Evolutionary conservation across 2,329 filamentous ascomycete species (phyloP).

Genomic region (Plenodomus biglobosus): DNA sequence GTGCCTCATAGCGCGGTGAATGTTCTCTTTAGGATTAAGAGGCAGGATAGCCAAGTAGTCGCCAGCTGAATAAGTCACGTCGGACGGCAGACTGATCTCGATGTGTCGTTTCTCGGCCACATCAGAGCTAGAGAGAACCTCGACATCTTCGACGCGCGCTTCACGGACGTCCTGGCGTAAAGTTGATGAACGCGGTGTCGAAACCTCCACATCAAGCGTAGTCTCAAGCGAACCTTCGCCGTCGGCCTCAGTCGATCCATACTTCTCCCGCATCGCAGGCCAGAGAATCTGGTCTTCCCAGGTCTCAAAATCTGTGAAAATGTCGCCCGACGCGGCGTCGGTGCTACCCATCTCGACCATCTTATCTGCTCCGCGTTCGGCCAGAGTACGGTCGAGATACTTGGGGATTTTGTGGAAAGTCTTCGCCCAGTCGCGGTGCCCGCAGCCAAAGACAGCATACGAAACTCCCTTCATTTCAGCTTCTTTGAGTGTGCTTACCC

Average conservation of each 20-base stretch:
- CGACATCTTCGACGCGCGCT: slow-evolving; percentile 37
- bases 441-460: slow-evolving; percentile 48
- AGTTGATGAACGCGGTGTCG: slow-evolving; percentile 38
- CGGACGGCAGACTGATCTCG: slow-evolving; percentile 48
- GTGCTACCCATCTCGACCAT: slow-evolving; percentile 38
- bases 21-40: slow-evolving; percentile 64
- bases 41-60: slow-evolving; percentile 77
- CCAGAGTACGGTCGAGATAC: slow-evolving; percentile 37
- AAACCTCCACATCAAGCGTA: slow-evolving; percentile 36
- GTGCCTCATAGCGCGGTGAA: slow-evolving; percentile 63
- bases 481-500: slow-evolving; percentile 37
- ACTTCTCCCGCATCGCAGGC: slow-evolving; percentile 40
- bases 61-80: slow-evolving; percentile 66
- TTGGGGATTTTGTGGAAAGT: slow-evolving; percentile 49
- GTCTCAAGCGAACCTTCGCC: slow-evolving; percentile 29
- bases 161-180: slow-evolving; percentile 43
- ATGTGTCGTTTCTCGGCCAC: slow-evolving; percentile 44
- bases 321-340: slow-evolving; percentile 44
- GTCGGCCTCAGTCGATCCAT: slow-evolving; percentile 27
- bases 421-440: slow-evolving; percentile 47
- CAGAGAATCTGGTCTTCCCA: slow-evolving; percentile 46
- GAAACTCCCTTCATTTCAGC: slow-evolving; percentile 37
- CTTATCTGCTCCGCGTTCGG: slow-evolving; percentile 33
- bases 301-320: slow-evolving; percentile 47
- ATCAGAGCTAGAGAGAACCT: slow-evolving; percentile 32